A percentile compares a stretch with the other conserved stretches of the same genome.
These are phyloP conservation scores for Hygrocybe punicea DNA, from an alignment of 768 basidiomycete species.

Conservation along the genomic window DNA sequence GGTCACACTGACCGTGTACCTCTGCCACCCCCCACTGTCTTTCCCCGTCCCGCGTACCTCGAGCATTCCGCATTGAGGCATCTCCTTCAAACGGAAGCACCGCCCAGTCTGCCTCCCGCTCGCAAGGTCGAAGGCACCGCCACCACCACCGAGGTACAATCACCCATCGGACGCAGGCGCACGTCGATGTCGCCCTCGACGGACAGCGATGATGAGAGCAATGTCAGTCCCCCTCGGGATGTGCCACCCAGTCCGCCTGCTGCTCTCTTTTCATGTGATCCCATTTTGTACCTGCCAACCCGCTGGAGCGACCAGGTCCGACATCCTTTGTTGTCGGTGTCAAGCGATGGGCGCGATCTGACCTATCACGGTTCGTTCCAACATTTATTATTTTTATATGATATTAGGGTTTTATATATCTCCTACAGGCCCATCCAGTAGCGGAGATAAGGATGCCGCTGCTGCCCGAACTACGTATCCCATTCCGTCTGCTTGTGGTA, in stretches of 20 bases:
- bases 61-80: slow-evolving; percentile 73
- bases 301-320: slow-evolving; percentile 75
- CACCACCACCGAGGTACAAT: not conserved
- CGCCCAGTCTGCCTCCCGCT: slow-evolving; percentile 35
- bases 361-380: slow-evolving; percentile 56
- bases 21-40: slow-evolving; percentile 38
- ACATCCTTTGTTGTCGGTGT: slow-evolving; percentile 55
- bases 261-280: slow-evolving; percentile 34
- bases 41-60: slow-evolving; percentile 69
- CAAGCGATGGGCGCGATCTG: slow-evolving; percentile 69
- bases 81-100: slow-evolving; percentile 56
- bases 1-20: slow-evolving; percentile 30
- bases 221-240: slow-evolving; percentile 47
- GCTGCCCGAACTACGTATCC: slow-evolving; percentile 73
- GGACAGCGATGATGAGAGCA: slow-evolving; percentile 70
- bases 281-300: slow-evolving; percentile 60
- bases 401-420: not conserved
- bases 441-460: slow-evolving; percentile 78
- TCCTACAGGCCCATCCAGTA: slow-evolving; percentile 46
- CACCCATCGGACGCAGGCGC: not conserved
- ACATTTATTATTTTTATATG: slow-evolving; percentile 9
- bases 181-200: slow-evolving; percentile 38
- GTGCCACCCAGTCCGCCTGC: slow-evolving; percentile 29
- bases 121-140: slow-evolving; percentile 36
- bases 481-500: slow-evolving; percentile 81